Evolutionary conservation across 352 stramenopile species (phyloP).

Genomic region (Phytophthora podocarpi): DNA sequence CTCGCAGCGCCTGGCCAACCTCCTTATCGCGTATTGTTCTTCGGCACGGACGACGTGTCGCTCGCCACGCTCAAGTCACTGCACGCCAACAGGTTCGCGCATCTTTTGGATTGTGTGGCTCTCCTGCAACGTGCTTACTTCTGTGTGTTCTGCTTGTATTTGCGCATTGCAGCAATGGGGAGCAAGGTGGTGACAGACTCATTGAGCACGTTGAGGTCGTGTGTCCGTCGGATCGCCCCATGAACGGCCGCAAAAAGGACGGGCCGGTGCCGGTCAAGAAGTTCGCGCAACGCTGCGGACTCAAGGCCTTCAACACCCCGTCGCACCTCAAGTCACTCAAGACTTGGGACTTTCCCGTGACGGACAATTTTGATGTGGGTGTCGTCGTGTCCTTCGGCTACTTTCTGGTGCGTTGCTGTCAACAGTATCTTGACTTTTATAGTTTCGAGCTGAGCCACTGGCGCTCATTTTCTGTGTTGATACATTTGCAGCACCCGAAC

Average conservation of each 20-base stretch:
- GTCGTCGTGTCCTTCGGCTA: constrained; percentile 92
- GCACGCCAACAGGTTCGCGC: constrained; percentile 64
- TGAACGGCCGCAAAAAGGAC: constrained; percentile 60
- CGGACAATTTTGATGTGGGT: constrained; percentile 68
- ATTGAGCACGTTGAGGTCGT: constrained; percentile 73
- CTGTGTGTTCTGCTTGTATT: not conserved
- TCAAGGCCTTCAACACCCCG: constrained; percentile 70
- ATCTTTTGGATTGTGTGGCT: constrained; percentile 6
- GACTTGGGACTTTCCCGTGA: constrained; percentile 63
- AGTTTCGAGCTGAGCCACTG: not conserved
- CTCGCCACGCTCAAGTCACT: constrained; percentile 74
- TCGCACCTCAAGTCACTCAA: constrained; percentile 81
- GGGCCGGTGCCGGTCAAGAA: constrained; percentile 79
- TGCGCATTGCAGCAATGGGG: constrained; percentile 27
- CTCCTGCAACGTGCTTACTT: not conserved
- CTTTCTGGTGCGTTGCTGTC: constrained; percentile 54
- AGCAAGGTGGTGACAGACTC: constrained; percentile 32
- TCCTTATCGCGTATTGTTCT: constrained; percentile 79
- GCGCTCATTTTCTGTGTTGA: not conserved
- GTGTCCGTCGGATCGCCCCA: constrained; percentile 81
- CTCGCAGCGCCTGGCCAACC: constrained; percentile 30
- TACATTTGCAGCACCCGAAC: constrained; percentile 62
- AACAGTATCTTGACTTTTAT: not conserved
- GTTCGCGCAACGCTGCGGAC: constrained; percentile 65
- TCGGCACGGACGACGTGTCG: constrained; percentile 86